phyloP scores from a whole-genome alignment of 345 rosid genomes.

The Citrus unshiu region DNA sequence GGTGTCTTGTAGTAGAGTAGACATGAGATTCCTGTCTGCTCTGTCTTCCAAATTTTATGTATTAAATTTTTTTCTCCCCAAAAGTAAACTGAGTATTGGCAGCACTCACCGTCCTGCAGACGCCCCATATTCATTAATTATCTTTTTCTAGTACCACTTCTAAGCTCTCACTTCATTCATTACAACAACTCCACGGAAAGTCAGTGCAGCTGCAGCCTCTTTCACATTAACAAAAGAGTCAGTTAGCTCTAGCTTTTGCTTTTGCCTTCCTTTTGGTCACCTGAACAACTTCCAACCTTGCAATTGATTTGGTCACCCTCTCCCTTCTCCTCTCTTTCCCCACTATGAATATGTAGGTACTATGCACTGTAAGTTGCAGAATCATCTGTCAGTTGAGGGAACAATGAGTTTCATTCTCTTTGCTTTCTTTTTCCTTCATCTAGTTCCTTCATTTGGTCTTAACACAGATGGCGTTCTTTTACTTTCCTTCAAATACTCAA shows the following conservation, averaged over 20 bases:
- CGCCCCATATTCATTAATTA: background rate
- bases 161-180: background rate
- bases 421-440: slow-evolving; percentile 18
- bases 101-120: background rate
- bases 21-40: slow-evolving; percentile 29
- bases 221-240: background rate
- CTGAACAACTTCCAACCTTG: slow-evolving; percentile 48
- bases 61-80: background rate
- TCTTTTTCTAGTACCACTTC: background rate
- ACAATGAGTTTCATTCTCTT: slow-evolving; percentile 17
- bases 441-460: slow-evolving; percentile 43
- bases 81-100: background rate
- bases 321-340: slow-evolving; percentile 7
- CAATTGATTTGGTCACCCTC: slow-evolving; percentile 69
- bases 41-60: background rate
- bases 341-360: slow-evolving; percentile 24
- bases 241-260: background rate
- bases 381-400: background rate
- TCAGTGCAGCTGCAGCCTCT: background rate
- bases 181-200: slow-evolving; percentile 13
- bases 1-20: slow-evolving; percentile 30
- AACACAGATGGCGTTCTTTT: slow-evolving; percentile 56
- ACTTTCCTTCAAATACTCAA: slow-evolving; percentile 69
- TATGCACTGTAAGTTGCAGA: background rate
- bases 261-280: slow-evolving; percentile 46